Conservation (phyloP, 2,329 filamentous ascomycete species). For the Blastomyces parvus region DNA sequence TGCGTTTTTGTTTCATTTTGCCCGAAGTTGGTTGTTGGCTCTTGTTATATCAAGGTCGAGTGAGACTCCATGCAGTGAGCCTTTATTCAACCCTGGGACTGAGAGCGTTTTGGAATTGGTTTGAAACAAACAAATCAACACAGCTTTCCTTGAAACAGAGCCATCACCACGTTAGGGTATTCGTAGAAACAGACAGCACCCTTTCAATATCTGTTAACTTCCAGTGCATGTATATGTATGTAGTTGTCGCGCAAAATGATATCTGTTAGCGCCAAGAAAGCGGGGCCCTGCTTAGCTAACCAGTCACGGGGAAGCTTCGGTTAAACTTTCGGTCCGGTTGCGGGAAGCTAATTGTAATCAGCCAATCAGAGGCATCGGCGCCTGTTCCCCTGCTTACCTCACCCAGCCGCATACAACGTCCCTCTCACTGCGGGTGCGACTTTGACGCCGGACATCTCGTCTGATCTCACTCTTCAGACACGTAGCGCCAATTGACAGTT, state of each 20-base stretch:
- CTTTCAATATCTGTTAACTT: not conserved
- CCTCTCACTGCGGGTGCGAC: not conserved
- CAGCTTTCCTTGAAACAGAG: not conserved
- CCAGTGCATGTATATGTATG: not conserved
- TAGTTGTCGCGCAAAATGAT: not conserved
- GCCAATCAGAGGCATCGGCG: not conserved
- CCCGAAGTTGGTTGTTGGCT: not conserved
- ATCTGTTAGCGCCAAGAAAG: not conserved
- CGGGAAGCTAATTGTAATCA: not conserved
- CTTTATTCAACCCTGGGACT: not conserved
- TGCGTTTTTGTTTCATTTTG: not conserved
- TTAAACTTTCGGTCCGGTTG: not conserved
- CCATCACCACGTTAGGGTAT: not conserved
- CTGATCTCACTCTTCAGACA: not conserved
- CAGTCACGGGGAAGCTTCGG: not conserved
- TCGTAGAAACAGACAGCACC: not conserved
- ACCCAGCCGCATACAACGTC: not conserved
- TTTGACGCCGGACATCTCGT: not conserved
- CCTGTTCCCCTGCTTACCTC: not conserved
- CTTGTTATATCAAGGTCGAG: not conserved
- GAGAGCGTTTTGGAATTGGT: not conserved
- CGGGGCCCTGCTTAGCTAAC: not conserved
- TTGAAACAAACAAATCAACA: not conserved
- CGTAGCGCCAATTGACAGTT: not conserved
- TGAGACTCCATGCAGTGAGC: not conserved